Evolutionary conservation across 208 protist species (phyloP).

Genomic region (Eutreptiella sp.): DNA sequence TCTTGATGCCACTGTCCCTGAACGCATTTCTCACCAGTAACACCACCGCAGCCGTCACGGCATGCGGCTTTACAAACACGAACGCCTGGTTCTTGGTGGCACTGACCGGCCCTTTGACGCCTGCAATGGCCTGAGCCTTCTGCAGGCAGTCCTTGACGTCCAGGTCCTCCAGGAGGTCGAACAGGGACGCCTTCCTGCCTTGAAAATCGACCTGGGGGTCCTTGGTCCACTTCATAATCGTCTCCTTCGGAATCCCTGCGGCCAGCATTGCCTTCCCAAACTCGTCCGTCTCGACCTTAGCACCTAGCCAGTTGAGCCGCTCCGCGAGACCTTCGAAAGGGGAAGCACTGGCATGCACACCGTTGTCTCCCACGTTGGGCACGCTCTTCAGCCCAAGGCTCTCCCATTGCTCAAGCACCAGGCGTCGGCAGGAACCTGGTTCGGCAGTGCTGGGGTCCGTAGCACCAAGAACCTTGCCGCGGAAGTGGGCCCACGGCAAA

Average conservation of each 20-base stretch:
- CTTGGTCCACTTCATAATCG: constrained; percentile 34
- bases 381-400: constrained; percentile 45
- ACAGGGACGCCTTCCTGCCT: constrained; percentile 19
- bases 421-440: constrained; percentile 43
- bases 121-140: too few species aligned
- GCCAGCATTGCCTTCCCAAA: constrained; percentile 33
- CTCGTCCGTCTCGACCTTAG: constrained; percentile 46
- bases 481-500: constrained; percentile 48
- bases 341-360: constrained; percentile 53
- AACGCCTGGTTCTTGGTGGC: constrained; percentile 56
- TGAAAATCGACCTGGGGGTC: constrained; percentile 35
- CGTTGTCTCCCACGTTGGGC: constrained; percentile 52
- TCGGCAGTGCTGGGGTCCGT: constrained; percentile 47
- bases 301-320: constrained; percentile 56
- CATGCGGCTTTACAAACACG: constrained; percentile 65
- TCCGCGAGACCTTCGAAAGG: constrained; percentile 53
- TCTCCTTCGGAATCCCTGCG: constrained; percentile 11
- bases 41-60: constrained; percentile 40
- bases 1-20: constrained; percentile 41
- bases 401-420: constrained; percentile 48
- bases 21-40: constrained; percentile 44
- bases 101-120: too few species aligned
- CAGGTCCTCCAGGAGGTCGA: constrained; percentile 31
- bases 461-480: constrained; percentile 46
- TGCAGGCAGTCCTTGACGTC: constrained; percentile 22